Base-by-base conservation (phyloP, 805 yeast species). In the Alloascoidea hylecoeti region DNA sequence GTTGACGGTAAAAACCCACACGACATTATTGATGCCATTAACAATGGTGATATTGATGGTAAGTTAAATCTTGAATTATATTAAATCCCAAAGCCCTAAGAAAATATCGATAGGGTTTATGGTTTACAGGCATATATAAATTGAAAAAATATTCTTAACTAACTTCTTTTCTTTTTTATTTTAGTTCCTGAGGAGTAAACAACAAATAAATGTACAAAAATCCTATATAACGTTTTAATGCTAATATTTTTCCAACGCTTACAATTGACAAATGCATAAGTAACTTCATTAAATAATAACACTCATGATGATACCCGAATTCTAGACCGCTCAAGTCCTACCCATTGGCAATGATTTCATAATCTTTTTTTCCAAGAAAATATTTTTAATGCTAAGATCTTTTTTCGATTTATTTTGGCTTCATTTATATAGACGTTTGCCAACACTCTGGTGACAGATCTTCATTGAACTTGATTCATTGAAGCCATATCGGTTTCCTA, bases 1-100 rank as follows among this genome's bases (percentile, higher is more conserved):
- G 96, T 92, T 64, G 89, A 86, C 70, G 94, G 88, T 73, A 89
- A 92, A 79, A 89, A 89, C 79, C 96, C 98, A 56, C 97, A 92
- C 67, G 96, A 83, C 70, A 80, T 89, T 73, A 89, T 92, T 61
- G 98, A 88, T 57, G 96, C 89, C 67, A 92, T 92, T 68, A 78
- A 89, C 75, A 89, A 80, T 68, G 98, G 98, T 71, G 96, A 86
- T 71, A 79, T 92, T 63, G 97, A 89, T 66, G 68, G 60, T 56
- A 52, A 33, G 42, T 42, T 41, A n/a, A n/a, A n/a, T n/a, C n/a
- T n/a, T n/a, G n/a, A n/a, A n/a, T n/a, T n/a, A n/a, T n/a, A 4
- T 18, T 4, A 15, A 17, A 30, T 39, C 13, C 35, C 40, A n/a
- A 5, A 17, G 37, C 13, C 14, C n/a, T 35, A 17, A 14, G n/a